Conservation (phyloP, 2,329 filamentous ascomycete species). For the Penicillium sumatraense region DNA sequence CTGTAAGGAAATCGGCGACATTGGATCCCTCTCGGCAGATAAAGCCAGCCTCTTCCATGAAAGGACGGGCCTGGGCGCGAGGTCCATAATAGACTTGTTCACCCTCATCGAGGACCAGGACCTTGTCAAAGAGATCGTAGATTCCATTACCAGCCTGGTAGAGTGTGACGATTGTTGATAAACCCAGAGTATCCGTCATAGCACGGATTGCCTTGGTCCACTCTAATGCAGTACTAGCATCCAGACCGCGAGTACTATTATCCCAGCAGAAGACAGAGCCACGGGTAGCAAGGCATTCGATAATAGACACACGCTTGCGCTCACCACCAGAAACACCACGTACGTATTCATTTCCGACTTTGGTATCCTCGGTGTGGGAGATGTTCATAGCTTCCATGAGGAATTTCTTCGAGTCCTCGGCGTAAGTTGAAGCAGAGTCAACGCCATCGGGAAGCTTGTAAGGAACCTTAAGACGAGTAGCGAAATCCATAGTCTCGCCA, state of each 20-base stretch:
- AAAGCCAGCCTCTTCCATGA: slow-evolving; percentile 69
- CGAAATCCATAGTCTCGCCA: slow-evolving; percentile 58
- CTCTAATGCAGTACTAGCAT: slow-evolving; percentile 67
- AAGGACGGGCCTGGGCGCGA: slow-evolving; percentile 60
- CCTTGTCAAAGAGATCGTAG: slow-evolving; percentile 72
- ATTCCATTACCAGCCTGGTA: slow-evolving; percentile 75
- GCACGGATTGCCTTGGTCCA: slow-evolving; percentile 65
- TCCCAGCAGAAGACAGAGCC: slow-evolving; percentile 69
- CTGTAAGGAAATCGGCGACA: slow-evolving; percentile 67
- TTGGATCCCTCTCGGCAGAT: slow-evolving; percentile 64
- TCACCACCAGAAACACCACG: slow-evolving; percentile 76
- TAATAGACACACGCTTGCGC: slow-evolving; percentile 69
- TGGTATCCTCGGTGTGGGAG: slow-evolving; percentile 65
- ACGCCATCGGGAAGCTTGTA: slow-evolving; percentile 71
- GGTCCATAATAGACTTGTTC: slow-evolving; percentile 69
- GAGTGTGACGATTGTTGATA: slow-evolving; percentile 66
- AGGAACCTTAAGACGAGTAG: slow-evolving; percentile 67
- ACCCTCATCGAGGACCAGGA: slow-evolving; percentile 69
- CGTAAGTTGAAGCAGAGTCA: slow-evolving; percentile 57
- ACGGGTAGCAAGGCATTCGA: slow-evolving; percentile 64
- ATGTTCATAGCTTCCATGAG: slow-evolving; percentile 61
- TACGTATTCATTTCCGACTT: slow-evolving; percentile 67
- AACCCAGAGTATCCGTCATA: slow-evolving; percentile 65
- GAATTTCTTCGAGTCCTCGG: slow-evolving; percentile 20
- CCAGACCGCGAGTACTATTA: slow-evolving; percentile 68